Evolutionary conservation across 306 rosid species (phyloP).

Genomic region (Sphenostylis stenocarpa): DNA sequence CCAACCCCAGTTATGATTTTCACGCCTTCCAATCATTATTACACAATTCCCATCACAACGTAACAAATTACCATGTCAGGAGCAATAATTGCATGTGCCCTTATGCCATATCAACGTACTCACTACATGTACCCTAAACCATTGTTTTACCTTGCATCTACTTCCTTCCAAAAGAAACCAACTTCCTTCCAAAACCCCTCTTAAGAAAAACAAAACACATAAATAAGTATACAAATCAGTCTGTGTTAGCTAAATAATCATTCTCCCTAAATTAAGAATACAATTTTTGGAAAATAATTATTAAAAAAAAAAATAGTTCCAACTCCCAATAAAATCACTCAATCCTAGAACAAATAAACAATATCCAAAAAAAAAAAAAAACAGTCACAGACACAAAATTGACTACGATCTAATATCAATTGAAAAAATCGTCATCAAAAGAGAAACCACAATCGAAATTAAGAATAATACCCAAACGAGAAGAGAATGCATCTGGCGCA

Average conservation of each 20-base stretch:
- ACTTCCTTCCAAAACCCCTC: background rate
- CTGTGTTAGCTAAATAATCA: background rate
- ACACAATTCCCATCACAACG: conserved; percentile 3
- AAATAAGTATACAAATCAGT: background rate
- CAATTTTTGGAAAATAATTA: background rate
- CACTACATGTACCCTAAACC: background rate
- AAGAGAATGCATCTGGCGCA: conserved; percentile 78
- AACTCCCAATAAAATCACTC: background rate
- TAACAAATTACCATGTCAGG: conserved; percentile 12
- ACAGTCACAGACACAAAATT: background rate
- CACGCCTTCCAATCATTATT: background rate
- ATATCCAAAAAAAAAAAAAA: background rate
- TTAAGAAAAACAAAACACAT: background rate
- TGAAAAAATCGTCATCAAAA: background rate
- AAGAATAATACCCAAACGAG: conserved; percentile 69
- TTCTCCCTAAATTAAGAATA: background rate
- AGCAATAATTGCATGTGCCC: background rate
- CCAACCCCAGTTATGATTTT: conserved; percentile 5
- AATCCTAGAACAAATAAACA: background rate
- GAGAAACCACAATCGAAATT: background rate
- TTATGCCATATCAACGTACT: background rate
- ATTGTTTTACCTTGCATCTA: background rate
- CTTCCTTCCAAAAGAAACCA: no score
- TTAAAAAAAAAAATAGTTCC: background rate
- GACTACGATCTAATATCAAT: conserved; percentile 14